Percentiles rank a stretch among this genome's conserved stretches.
phyloP scores from a whole-genome alignment of 257 asterid species.

The Rhazya stricta region DNA sequence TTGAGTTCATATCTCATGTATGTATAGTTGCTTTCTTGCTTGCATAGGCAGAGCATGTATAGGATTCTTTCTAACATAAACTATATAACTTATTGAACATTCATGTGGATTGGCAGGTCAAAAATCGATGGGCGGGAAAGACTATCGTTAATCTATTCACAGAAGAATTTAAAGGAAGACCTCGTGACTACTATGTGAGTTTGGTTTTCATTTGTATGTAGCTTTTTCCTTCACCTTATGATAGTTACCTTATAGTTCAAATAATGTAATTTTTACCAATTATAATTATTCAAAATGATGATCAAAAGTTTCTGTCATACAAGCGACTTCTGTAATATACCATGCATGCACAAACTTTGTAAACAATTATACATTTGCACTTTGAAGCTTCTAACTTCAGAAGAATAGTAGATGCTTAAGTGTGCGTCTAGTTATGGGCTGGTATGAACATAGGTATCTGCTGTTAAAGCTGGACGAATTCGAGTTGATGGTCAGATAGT shows the following conservation, averaged over 20 bases:
- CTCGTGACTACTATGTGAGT: constrained; percentile 80
- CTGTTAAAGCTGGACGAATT: constrained; percentile 84
- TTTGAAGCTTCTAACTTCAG: background rate
- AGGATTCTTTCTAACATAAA: background rate
- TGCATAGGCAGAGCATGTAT: background rate
- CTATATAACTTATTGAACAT: background rate
- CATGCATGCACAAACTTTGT: background rate
- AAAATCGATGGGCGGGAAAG: constrained; percentile 86
- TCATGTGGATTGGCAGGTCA: constrained; percentile 50
- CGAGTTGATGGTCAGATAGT: constrained; percentile 81
- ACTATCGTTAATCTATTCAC: constrained; percentile 83
- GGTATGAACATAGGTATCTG: constrained; percentile 51
- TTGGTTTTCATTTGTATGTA: background rate
- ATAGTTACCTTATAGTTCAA: background rate
- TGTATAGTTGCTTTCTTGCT: constrained; percentile 18
- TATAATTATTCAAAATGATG: background rate
- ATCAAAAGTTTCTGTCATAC: background rate
- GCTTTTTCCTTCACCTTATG: background rate
- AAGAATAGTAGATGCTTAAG: background rate
- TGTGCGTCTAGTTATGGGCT: constrained; percentile 10
- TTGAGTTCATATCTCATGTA: constrained; percentile 90
- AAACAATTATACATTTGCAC: background rate
- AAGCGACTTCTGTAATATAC: background rate
- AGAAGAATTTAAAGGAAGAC: constrained; percentile 83
- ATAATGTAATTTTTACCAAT: background rate